Evolutionary conservation across 2,329 filamentous ascomycete species (phyloP).

Genomic region (Rutstroemia sp.): DNA sequence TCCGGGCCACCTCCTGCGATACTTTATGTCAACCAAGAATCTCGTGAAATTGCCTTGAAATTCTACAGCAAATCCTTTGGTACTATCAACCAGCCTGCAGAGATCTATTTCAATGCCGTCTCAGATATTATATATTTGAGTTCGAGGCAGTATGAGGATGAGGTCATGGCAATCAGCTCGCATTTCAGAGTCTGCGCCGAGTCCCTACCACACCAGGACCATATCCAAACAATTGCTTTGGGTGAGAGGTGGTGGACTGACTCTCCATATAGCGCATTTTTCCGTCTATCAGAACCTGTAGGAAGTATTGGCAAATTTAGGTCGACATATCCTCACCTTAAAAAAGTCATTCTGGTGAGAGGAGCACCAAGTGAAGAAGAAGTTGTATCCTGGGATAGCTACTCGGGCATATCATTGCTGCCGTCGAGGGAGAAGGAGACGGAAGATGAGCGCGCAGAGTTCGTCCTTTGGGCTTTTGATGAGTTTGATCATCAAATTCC

Average conservation of each 20-base stretch:
- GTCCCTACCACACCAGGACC: slow-evolving; percentile 1
- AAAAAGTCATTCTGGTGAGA: background rate
- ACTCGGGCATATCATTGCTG: slow-evolving; percentile 1
- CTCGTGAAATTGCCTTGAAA: slow-evolving; percentile 1
- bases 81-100: background rate
- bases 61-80: slow-evolving; percentile 8
- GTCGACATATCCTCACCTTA: background rate
- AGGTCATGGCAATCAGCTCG: slow-evolving; percentile 4
- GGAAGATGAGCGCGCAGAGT: background rate
- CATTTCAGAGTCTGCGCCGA: background rate
- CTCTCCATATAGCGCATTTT: background rate
- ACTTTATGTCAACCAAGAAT: slow-evolving; percentile 10
- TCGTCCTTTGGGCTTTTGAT: slow-evolving; percentile 1
- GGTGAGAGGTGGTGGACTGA: background rate
- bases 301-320: slow-evolving; percentile 1
- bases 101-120: slow-evolving; percentile 10
- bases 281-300: background rate
- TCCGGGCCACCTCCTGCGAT: slow-evolving; percentile 3
- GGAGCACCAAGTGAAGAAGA: slow-evolving; percentile 1
- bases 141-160: slow-evolving; percentile 6
- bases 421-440: background rate
- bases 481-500: background rate
- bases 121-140: slow-evolving; percentile 9
- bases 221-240: slow-evolving; percentile 6
- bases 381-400: slow-evolving; percentile 1